phyloP scores from a whole-genome alignment of 306 rosid genomes.

The Chamaecrista fasciculata region DNA sequence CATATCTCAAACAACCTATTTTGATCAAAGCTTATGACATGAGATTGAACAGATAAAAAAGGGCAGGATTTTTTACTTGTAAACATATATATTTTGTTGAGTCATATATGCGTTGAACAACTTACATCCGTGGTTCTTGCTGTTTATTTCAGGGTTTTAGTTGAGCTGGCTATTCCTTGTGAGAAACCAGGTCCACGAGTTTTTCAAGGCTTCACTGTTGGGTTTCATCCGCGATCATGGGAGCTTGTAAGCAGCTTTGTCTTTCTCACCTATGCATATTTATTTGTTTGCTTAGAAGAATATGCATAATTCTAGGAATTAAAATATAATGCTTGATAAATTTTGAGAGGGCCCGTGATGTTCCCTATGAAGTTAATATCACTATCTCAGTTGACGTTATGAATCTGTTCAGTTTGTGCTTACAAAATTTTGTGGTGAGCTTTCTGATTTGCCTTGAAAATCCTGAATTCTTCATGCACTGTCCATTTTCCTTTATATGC shows the following conservation, averaged over 20 bases:
- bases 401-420: conserved; percentile 76
- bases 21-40: neutral
- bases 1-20: neutral
- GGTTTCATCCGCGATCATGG: conserved; percentile 97
- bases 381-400: conserved; percentile 73
- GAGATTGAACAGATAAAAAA: conserved; percentile 10
- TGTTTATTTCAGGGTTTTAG: conserved; percentile 61
- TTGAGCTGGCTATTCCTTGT: conserved; percentile 78
- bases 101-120: conserved; percentile 11
- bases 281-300: conserved; percentile 6
- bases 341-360: conserved; percentile 43
- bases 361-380: conserved; percentile 71
- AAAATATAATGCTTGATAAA: conserved; percentile 15
- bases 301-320: conserved; percentile 11
- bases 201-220: conserved; percentile 89
- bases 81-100: neutral
- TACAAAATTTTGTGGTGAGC: conserved; percentile 84
- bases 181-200: conserved; percentile 73
- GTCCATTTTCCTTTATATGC: neutral
- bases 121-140: conserved; percentile 28
- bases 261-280: conserved; percentile 21
- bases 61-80: neutral
- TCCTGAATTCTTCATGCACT: conserved; percentile 1
- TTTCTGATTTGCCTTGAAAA: conserved; percentile 13
- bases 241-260: conserved; percentile 70